phyloP scores from a whole-genome alignment of 164 flowering plant genomes.

The Sextonia rubra region DNA sequence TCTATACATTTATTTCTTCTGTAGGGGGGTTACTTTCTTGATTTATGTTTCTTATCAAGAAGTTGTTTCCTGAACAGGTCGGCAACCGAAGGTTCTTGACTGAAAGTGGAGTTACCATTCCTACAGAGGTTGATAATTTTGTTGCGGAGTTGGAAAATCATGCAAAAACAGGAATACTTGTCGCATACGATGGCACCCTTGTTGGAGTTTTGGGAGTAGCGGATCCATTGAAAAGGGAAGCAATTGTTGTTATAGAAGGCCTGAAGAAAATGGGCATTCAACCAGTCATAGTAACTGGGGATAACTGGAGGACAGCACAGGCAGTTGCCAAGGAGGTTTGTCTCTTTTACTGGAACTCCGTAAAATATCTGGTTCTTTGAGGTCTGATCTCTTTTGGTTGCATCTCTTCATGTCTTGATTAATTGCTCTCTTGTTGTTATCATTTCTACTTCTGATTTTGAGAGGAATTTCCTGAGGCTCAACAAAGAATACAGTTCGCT shows the following conservation, averaged over 20 bases:
- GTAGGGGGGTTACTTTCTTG: background rate
- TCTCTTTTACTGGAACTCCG: background rate
- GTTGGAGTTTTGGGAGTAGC: constrained; percentile 89
- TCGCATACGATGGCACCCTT: constrained; percentile 47
- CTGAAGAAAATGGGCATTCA: constrained; percentile 81
- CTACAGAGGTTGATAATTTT: constrained; percentile 54
- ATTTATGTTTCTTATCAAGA: constrained; percentile 5
- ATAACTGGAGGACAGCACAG: constrained; percentile 90
- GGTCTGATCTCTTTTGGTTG: background rate
- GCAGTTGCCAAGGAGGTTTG: constrained; percentile 94
- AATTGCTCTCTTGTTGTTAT: background rate
- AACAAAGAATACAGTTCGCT: no score
- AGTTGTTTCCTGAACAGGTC: constrained; percentile 47
- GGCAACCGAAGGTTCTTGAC: constrained; percentile 81
- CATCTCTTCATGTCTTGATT: background rate
- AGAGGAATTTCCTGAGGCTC: background rate
- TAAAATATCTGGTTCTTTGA: background rate
- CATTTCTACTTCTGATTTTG: background rate
- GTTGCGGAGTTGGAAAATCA: constrained; percentile 78
- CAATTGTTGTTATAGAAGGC: constrained; percentile 85
- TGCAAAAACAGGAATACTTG: constrained; percentile 90
- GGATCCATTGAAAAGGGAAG: constrained; percentile 93
- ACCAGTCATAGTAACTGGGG: constrained; percentile 98
- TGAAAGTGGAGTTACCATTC: constrained; percentile 60
- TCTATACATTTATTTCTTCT: background rate